Base-by-base conservation (phyloP, 371 early-diverging fungal species). In the Mycotypha africana region DNA sequence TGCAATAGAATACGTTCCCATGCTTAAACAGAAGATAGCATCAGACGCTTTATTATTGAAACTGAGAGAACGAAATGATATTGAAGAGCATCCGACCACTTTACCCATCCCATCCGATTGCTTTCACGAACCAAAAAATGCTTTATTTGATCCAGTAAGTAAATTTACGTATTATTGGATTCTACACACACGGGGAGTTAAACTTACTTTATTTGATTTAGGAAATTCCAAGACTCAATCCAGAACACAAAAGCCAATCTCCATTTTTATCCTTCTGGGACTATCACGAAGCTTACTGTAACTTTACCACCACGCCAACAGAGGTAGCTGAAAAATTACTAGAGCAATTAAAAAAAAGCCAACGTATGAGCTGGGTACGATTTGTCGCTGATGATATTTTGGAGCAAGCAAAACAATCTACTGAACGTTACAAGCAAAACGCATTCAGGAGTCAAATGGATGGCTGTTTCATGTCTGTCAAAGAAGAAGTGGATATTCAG, bases 381-480 rank as follows among this genome's bases (percentile, higher is more conserved):
- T 74, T 49, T 49, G 62, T 54, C 40, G 54, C 45, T 54, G 57
- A 53, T 12, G 73, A 68, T 16, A 62, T 81, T 15, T 35, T 76
- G 2, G 43, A 62, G 10, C 83, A 85, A 43, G 89, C 89, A 0
- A 51, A 51, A n/a, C 81, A 48, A 17, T 78, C 77, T 2, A 71
- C 80, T 6, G 51, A 48, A 9, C 61, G 90, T 38, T 84, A 84
- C 53, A 48, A 56, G 19, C 44, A 53, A n/a, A 67, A 74, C 0
- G 43, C 37, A 0, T 70, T 81, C 0, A 50, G 82, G 15, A 78
- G 82, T 19, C 72, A 73, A 36, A 58, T 89, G 25, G 89, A 88
- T 59, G 89, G 54, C 34, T 38, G 57, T 0, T 53, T 62, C 40
- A 30, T 62, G 17, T 20, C 54, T 19, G 35, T 58, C 2, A 57